phyloP scores from a whole-genome alignment of 2,329 filamentous ascomycete genomes.

The Neophaeococcomyces mojaviensis region DNA sequence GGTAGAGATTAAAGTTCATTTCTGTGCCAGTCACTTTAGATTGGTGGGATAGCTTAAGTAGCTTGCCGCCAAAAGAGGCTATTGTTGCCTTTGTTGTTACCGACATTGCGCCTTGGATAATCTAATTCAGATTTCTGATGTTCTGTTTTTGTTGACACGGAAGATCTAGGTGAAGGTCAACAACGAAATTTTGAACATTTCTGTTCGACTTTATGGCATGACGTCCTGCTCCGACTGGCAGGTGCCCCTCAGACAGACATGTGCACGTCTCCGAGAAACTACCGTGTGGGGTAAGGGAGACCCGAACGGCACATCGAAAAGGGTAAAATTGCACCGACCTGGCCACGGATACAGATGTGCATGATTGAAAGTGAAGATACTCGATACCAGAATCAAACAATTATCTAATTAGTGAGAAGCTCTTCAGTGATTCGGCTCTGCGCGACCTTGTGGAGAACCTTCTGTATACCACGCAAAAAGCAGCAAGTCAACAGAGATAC shows the following conservation, averaged over 20 bases:
- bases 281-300: conserved; percentile 2
- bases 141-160: background rate
- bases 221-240: background rate
- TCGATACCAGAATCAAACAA: no score
- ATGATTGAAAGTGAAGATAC: no score
- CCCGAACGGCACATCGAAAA: no score
- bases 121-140: background rate
- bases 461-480: no score
- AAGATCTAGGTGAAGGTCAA: background rate
- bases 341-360: no score
- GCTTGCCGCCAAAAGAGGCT: conserved; percentile 83
- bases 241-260: conserved; percentile 2
- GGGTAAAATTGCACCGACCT: no score
- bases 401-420: no score
- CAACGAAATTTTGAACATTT: background rate
- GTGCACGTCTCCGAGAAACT: background rate
- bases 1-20: conserved; percentile 89
- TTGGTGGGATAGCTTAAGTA: conserved; percentile 86
- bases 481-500: no score
- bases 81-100: conserved; percentile 88
- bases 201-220: background rate
- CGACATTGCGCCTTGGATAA: conserved; percentile 52
- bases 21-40: conserved; percentile 71
- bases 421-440: no score
- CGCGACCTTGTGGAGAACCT: no score